phyloP scores from a whole-genome alignment of 352 stramenopile genomes.

The Phytophthora fragariaefolia region DNA sequence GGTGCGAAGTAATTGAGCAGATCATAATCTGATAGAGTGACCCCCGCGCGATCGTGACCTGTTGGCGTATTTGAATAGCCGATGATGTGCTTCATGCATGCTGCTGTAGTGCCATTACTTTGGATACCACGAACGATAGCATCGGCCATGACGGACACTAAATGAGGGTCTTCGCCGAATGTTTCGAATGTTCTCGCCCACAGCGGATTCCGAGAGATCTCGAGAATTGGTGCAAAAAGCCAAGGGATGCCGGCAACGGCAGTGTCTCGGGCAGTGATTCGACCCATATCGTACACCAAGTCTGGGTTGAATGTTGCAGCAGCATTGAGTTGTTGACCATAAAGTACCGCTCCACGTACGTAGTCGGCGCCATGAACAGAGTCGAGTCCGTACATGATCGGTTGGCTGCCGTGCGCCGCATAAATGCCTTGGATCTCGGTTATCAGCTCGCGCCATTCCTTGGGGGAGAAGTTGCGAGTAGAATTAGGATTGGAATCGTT shows the following conservation, averaged over 20 bases:
- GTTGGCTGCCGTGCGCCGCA: conserved; percentile 58
- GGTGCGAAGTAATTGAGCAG: conserved; percentile 88
- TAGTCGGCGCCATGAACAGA: conserved; percentile 92
- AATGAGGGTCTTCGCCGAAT: conserved; percentile 92
- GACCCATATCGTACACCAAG: conserved; percentile 67
- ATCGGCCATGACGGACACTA: conserved; percentile 83
- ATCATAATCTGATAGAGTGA: conserved; percentile 79
- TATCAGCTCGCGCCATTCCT: conserved; percentile 78
- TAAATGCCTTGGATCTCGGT: conserved; percentile 83
- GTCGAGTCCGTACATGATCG: conserved; percentile 90
- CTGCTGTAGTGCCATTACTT: conserved; percentile 59
- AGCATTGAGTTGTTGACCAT: conserved; percentile 90
- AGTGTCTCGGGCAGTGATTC: conserved; percentile 86
- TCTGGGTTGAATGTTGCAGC: conserved; percentile 89
- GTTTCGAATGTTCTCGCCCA: conserved; percentile 94
- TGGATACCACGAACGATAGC: conserved; percentile 88
- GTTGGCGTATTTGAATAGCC: conserved; percentile 86
- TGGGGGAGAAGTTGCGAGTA: conserved; percentile 56
- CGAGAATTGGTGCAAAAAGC: conserved; percentile 91
- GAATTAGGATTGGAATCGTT: conserved; percentile 34
- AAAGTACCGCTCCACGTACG: conserved; percentile 81
- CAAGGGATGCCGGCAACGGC: conserved; percentile 88
- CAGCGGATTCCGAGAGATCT: conserved; percentile 87
- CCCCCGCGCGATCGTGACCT: conserved; percentile 82
- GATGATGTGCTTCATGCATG: conserved; percentile 93